Evolutionary conservation across 2,329 filamentous ascomycete species (phyloP), one percentile per base, ranked within the genome.

Genomic region (Neoscytalidium dimidiatum): DNA sequence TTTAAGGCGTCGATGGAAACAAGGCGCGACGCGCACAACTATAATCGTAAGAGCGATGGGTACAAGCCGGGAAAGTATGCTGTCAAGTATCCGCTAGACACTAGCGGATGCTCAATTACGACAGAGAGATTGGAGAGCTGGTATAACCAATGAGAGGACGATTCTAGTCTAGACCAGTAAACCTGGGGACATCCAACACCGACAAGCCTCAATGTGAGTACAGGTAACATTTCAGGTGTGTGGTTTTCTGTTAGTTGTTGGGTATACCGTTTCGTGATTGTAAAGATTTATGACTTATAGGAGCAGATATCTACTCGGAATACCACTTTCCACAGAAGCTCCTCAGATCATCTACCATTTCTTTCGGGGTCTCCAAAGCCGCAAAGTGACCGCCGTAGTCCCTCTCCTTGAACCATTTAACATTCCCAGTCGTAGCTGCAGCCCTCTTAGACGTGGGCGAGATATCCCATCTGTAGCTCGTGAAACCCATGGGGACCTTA

Each of bases 401-500:
- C 14, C 38, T 58, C 23, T 72, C 71, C 48, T 70, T 75, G 60
- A 77, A 79, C 66, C 73, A 78, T 26, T 75, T 74, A 65, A 79
- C 53, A 67, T 78, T 77, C 7, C 74, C 77, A 3, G 76, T 77
- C 49, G 68, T 66, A 62, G 73, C 74, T 41, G 75, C 75, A 0
- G 71, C 74, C 6, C 75, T 68, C 64, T 73, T 75, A 1, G 71
- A 71, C 28, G 72, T 76, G 0, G 77, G 77, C 41, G 72, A 75
- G 2, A 75, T 76, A 65, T 80, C 77, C 53, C 69, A 79, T 21
- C 70, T 74, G 60, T 77, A 78, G 33, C 72, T 76, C 13, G 73
- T 77, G 52, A 78, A 77, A 1, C 77, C 77, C 60, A 79, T 72
- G 5, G 77, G 77, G 28, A 74, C 71, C 23, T 71, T 74, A 46